phyloP scores from a whole-genome alignment of 345 rosid species.

The Lepidium sativum region DNA sequence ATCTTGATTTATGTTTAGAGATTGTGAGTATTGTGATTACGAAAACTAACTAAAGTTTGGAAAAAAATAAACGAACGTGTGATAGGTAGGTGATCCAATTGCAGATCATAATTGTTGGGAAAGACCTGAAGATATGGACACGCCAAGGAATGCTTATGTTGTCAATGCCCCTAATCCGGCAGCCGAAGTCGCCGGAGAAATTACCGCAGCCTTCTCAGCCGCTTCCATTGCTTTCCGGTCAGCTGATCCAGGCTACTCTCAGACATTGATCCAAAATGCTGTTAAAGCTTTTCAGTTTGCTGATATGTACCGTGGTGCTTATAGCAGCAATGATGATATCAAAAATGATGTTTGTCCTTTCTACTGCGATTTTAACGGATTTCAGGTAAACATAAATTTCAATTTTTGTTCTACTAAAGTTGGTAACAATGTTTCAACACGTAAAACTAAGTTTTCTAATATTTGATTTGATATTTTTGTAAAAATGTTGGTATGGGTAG shows the following conservation, averaged over 20 bases:
- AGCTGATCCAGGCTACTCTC: conserved; percentile 71
- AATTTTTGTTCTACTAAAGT: neutral
- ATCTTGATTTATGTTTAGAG: neutral
- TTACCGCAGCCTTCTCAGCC: conserved; percentile 80
- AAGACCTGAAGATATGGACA: conserved; percentile 97
- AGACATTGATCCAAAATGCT: conserved; percentile 60
- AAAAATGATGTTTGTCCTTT: conserved; percentile 82
- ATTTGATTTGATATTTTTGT: neutral
- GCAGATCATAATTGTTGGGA: conserved; percentile 93
- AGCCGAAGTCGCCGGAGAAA: conserved; percentile 87
- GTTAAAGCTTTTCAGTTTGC: conserved; percentile 55
- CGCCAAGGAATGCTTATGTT: conserved; percentile 61
- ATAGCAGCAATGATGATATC: conserved; percentile 66
- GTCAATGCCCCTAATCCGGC: conserved; percentile 86
- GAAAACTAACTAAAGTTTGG: neutral
- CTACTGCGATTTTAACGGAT: conserved; percentile 79
- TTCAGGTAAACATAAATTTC: conserved; percentile 39
- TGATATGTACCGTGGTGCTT: conserved; percentile 80
- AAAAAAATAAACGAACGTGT: neutral
- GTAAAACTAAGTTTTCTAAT: neutral
- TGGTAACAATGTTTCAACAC: neutral
- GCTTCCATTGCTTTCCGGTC: conserved; percentile 78
- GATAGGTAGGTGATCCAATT: conserved; percentile 87
- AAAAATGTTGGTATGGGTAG: conserved; percentile 26
- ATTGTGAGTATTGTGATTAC: neutral